Evolutionary conservation across 23 red algal species (phyloP), one percentile per base, ranked within the genome.

Genomic region (Gracilaria domingensis): DNA sequence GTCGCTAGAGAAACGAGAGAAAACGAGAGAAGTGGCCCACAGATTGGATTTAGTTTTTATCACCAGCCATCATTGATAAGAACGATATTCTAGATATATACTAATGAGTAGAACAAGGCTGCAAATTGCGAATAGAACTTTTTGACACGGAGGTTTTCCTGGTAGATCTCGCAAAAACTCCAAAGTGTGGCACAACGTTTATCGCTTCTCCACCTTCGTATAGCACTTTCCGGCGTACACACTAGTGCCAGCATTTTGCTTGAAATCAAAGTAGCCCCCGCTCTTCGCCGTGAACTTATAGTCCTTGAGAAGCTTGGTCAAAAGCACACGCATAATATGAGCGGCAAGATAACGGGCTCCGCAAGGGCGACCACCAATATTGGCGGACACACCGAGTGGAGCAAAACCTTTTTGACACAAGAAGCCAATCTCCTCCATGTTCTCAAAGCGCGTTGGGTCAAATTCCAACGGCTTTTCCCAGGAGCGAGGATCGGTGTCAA

Each of bases 211-310:
- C 16, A 79, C 74, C 35, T 45, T 79, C 8, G 24, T 24, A 54
- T 48, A 45, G 74, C 74, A 79, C 12, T 79, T 79, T 26, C 74
- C 74, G 13, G 32, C 35, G 35, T 79, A 79, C 20, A 45, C 18
- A 29, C 74, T 48, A 1, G 34, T 29, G 1, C 74, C 74, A 14
- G 34, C 12, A 24, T 79, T 45, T 12, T 79, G 74, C 74, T 79
- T 45, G 74, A 79, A 79, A 24, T 79, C 74, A 48, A 79, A 79
- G 48, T 79, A 79, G 32, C 74, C 74, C 1, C 51, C 51, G 12
- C 74, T 29, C 7, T 12, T 25, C 26, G 40, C 34, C 26, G 74
- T 79, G 74, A 79, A 79, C n/a, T 79, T 79, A 48, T 79, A 79
- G 37, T 79, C 74, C 9, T 36, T 12, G 0, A 79, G 35, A 21